Evolutionary conservation across 345 rosid species (phyloP), one percentile per base, ranked within the genome.

Genomic region (Pelargonium nanum): DNA sequence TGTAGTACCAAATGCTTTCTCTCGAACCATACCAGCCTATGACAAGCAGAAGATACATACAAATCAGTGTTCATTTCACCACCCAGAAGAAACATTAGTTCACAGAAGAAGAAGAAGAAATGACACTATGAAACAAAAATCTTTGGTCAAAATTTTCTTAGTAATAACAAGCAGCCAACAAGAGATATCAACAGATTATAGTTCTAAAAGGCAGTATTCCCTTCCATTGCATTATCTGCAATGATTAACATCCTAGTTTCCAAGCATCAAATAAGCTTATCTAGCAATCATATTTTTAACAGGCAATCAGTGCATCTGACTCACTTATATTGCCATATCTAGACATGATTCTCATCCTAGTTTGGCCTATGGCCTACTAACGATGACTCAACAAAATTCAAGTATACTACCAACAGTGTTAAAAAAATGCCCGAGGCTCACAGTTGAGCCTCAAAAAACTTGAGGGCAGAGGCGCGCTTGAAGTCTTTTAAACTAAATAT

Each of bases 1-100:
- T 22, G 95, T 87, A 57, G 95, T 87, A 8, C 95, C 95, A 70
- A 87, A 84, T 26, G 88, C 63, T 80, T 78, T 87, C 59, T 85
- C 95, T 60, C 88, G 79, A 68, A 87, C 95, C 70, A 83, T 52
- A 50, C 95, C 95, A 76, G 99, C 97, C 97, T 93, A 53, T 4
- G 22, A 55, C 53, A 61, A 63, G 44, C 55, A n/a, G 60, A 19
- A 65, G 16, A 10, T 10, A 40, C 10, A 2, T 6, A 40, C 15
- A 9, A 17, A 40, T 40, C 16, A 40, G 48, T 40, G 48, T 40
- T 0, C 15, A 10, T 40, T 34, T 34, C 17, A 40, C 48, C 48
- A 40, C 48, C 2, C 9, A 17, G 48, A 40, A 17, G 16, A 40
- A 2, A 6, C 32, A 2, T 10, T 6, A 6, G n/a, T n/a, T n/a